Percentiles rank a stretch among this genome's conserved stretches.
These are phyloP conservation scores for Stentor roeselii DNA, from an alignment of 73 alveolate genomes.

Conservation along the genomic window DNA sequence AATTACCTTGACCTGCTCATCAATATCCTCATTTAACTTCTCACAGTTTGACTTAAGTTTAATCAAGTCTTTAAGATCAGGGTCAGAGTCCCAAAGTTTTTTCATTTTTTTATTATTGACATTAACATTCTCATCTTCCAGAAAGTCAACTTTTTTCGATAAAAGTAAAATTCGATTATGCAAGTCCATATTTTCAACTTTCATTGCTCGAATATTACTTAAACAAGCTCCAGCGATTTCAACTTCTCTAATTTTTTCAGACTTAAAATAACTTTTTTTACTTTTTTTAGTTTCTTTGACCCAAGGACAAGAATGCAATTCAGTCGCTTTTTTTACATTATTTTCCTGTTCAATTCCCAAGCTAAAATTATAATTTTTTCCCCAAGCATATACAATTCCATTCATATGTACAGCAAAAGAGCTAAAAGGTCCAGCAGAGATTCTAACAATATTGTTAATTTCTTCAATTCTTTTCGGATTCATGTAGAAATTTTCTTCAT, in stretches of 20 bases:
- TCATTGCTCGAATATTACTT: not conserved
- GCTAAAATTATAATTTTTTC: not conserved
- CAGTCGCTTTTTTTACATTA: not conserved
- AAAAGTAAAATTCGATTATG: not conserved
- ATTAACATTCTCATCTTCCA: not conserved
- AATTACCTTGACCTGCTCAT: no score
- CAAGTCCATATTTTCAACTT: slow-evolving; percentile 17
- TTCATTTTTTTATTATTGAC: not conserved
- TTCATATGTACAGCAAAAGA: slow-evolving; percentile 1
- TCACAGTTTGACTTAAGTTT: no score
- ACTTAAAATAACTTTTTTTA: not conserved
- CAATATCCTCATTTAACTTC: no score
- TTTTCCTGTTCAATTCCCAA: not conserved
- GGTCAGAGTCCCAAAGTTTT: not conserved
- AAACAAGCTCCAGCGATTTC: not conserved
- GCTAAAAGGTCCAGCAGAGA: slow-evolving; percentile 15
- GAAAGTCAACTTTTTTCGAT: slow-evolving; percentile 18
- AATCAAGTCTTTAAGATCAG: not conserved
- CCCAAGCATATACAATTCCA: slow-evolving; percentile 24
- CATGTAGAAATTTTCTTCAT: no score
- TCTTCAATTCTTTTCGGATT: not conserved
- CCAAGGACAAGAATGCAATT: not conserved
- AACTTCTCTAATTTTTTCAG: slow-evolving; percentile 9
- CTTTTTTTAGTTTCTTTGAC: not conserved
- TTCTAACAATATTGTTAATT: not conserved